Base-by-base conservation (phyloP, 768 basidiomycete species). In the Mycena pura region DNA sequence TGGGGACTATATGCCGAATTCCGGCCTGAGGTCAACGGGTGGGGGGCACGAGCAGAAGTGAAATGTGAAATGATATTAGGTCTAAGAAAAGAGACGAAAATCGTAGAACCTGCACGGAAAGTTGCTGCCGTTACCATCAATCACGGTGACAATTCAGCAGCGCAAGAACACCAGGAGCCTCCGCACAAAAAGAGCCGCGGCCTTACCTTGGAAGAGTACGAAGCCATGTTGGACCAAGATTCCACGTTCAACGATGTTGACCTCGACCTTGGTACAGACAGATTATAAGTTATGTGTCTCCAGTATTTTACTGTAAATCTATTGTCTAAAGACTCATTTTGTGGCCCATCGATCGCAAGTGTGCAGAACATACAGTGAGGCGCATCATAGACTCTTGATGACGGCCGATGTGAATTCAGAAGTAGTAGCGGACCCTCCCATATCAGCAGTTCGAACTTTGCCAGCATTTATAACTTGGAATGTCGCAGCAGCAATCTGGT, bases 341-440 rank as follows among this genome's bases (percentile, higher is more conserved):
- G n/a, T n/a, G n/a, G n/a, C n/a, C n/a, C n/a, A n/a, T n/a, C n/a
- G n/a, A n/a, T n/a, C n/a, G n/a, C n/a, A n/a, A n/a, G n/a, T 46
- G 43, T 31, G 38, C 45, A 52, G 61, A 25, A 55, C 64, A 49
- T 62, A 62, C 62, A 68, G 44, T 68, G 45, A n/a, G n/a, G 61
- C 53, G 53, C 56, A 58, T 70, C 59, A 74, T 76, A 86, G 69
- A 93, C 79, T 74, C 88, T 90, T 86, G 78, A 98, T 95, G 73
- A 99, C 84, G 43, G 92, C 96, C 46, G 88, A 81, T 36, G 97
- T 99, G 80, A 99, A 95, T 70, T 98, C 96, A 27, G 92, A 93
- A 58, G 96, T 99, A 27, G 91, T 92, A 43, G 93, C 86, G 63
- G 90, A 87, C 57, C 95, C 93, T 93, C 92, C 92, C 91, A 99